These are phyloP conservation scores for Novymonas esmeraldas DNA, from an alignment of 208 protist genomes.

Conservation along the genomic window DNA sequence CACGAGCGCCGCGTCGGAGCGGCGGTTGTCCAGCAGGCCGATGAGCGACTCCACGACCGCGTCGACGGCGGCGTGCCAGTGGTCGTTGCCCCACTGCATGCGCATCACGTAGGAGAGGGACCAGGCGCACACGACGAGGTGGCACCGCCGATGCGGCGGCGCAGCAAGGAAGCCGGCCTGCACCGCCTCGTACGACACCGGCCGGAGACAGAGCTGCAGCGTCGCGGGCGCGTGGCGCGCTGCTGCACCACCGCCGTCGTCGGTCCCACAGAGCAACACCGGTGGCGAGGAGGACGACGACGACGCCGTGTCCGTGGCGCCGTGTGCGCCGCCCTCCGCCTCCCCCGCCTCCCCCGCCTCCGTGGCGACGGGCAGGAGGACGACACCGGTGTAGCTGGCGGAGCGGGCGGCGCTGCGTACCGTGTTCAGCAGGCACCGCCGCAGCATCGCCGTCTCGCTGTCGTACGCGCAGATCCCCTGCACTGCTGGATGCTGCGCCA, in stretches of 20 bases:
- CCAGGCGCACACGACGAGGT: slow-evolving; percentile 80
- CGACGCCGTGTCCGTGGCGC: not conserved
- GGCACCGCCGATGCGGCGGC: slow-evolving; percentile 42
- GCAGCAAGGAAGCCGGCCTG: slow-evolving; percentile 42
- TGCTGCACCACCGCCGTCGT: not conserved
- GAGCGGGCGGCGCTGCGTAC: slow-evolving; percentile 31
- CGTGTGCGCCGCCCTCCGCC: too few species aligned
- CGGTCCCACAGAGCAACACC: not conserved
- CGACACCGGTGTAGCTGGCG: slow-evolving; percentile 15
- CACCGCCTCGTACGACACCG: slow-evolving; percentile 52
- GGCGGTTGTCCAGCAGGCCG: slow-evolving; percentile 36
- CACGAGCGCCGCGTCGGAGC: slow-evolving; percentile 55
- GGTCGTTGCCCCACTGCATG: slow-evolving; percentile 61
- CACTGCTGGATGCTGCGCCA: slow-evolving; percentile 52
- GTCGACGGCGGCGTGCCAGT: slow-evolving; percentile 71
- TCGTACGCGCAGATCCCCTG: slow-evolving; percentile 76
- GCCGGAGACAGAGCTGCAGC: slow-evolving; percentile 51
- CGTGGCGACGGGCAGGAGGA: slow-evolving; percentile 14
- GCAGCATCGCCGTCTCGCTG: slow-evolving; percentile 66
- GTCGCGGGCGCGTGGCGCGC: not conserved
- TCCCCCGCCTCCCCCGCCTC: not conserved
- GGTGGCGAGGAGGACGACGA: not conserved
- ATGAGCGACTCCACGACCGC: slow-evolving; percentile 41
- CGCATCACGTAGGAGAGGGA: slow-evolving; percentile 89
- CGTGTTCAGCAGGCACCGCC: slow-evolving; percentile 59